Base-by-base conservation (phyloP, 2,329 filamentous ascomycete species). In the Aspergillus thermomutatus region DNA sequence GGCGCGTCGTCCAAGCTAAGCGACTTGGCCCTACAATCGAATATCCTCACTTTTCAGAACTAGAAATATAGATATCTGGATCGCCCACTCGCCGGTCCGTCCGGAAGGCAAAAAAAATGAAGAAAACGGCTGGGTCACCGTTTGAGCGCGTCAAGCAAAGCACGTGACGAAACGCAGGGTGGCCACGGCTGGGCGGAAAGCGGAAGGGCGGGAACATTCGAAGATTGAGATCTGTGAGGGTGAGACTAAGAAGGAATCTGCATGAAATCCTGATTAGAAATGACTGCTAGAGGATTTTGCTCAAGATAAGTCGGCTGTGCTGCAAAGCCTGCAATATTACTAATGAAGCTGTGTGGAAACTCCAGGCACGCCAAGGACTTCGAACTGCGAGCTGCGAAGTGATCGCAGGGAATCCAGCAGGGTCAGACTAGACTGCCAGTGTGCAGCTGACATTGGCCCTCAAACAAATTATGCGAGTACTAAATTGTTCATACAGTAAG, bases 141-240 rank as follows among this genome's bases (percentile, higher is more conserved):
- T 37, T 37, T 37, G 14, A 63, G 55, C 55, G 56, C 55, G 57
- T 58, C 58, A 64, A 62, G 21, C 43, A 62, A 57, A 53, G 64
- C 58, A 46, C 43, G 43, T 46, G 43, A 65, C 57, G 55, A 62
- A 57, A 60, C 51, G 57, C 59, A 64, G 57, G 60, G 58, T 59
- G 37, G 46, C 61, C 57, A 63, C 56, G 61, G 60, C 56, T 60
- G 56, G n/a, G 55, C 56, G 62, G 62, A 61, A 63, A 59, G 58
- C 57, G 61, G 60, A 62, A 60, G 60, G 56, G 60, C 59, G 63
- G 63, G 60, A 65, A 62, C 56, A 60, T 59, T 63, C 54, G 50
- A 55, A 54, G 59, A 59, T 60, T 57, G 58, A 59, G 61, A 60
- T 62, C 58, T 55, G 53, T 58, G 55, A 54, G 57, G 53, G 59